Evolutionary conservation across 23 red algal genomes (phyloP), one percentile per base, ranked within the genome.

Genomic region (Pyropia yezoensis): DNA sequence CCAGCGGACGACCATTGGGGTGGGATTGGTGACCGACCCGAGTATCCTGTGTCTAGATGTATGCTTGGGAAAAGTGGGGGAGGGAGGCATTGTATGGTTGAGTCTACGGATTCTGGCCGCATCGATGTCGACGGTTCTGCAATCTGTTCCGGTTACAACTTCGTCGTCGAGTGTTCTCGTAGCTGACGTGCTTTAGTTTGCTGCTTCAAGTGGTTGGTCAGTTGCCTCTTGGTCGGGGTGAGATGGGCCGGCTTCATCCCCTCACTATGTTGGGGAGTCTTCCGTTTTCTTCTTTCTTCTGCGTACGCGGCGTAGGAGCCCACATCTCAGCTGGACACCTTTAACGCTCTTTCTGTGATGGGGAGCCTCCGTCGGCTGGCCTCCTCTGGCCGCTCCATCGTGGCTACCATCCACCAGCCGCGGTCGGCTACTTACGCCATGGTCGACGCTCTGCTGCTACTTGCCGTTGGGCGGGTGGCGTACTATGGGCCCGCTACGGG

Each of bases 371-470:
- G 85, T 32, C 71, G 82, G n/a, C 71, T 98, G 13, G 94, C 94
- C 49, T 55, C 50, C n/a, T 66, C 71, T 23, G 94, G 94, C 1
- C 82, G 94, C 32, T 91, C 94, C 2, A 76, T 98, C 26, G 59
- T 98, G 8, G 79, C 86, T 3, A 98, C 94, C 34, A 98, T 98
- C 59, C 94, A 98, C 71, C 94, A 98, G 59, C 94, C 94, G 33
- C 94, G 94, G 9, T 91, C 86, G 56, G 73, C 79, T n/a, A 98
- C 91, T 54, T 98, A 88, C 75, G 73, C 85, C 18, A 63, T 98
- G 49, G 91, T 98, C 68, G 94, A 98, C 71, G 67, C 78, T n/a
- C 74, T 98, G 16, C 76, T 83, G 26, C 70, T 98, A 54, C 72
- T 98, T 0, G 79, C 83, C 5, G 87, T 88, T 33, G 94, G 94